A percentile compares a stretch with the other conserved stretches of the same genome.
These are phyloP conservation scores for Botryotinia globosa DNA, from an alignment of 2,329 filamentous ascomycete genomes.

Conservation along the genomic window DNA sequence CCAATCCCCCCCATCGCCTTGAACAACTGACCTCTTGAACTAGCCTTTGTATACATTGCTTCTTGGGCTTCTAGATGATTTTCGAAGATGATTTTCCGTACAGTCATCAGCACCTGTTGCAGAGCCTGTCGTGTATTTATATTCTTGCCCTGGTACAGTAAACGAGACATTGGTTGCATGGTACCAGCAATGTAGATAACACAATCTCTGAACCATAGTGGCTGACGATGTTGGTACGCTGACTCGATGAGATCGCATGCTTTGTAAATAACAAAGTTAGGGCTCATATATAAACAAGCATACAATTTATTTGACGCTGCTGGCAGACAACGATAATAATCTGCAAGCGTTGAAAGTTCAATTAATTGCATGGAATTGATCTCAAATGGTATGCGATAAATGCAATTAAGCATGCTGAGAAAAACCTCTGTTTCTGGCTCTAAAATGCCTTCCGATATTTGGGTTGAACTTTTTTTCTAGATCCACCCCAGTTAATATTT, in stretches of 20 bases:
- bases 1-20: too few species aligned
- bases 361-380: not conserved
- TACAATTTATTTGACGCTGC: not conserved
- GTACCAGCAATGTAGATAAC: not conserved
- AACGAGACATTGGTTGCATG: not conserved
- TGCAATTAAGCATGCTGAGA: not conserved
- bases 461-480: too few species aligned
- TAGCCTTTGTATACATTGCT: too few species aligned
- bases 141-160: not conserved
- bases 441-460: too few species aligned
- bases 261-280: not conserved
- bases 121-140: not conserved
- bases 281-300: not conserved
- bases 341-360: not conserved
- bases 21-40: too few species aligned
- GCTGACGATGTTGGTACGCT: not conserved
- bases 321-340: not conserved
- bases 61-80: not conserved
- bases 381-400: not conserved
- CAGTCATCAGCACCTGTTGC: not conserved
- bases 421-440: not conserved
- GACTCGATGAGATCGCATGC: not conserved
- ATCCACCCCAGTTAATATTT: too few species aligned
- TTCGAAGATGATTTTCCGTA: not conserved
- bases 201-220: not conserved